phyloP scores from a whole-genome alignment of 1,284 basidiomycete genomes.

The Testicularia cyperi region DNA sequence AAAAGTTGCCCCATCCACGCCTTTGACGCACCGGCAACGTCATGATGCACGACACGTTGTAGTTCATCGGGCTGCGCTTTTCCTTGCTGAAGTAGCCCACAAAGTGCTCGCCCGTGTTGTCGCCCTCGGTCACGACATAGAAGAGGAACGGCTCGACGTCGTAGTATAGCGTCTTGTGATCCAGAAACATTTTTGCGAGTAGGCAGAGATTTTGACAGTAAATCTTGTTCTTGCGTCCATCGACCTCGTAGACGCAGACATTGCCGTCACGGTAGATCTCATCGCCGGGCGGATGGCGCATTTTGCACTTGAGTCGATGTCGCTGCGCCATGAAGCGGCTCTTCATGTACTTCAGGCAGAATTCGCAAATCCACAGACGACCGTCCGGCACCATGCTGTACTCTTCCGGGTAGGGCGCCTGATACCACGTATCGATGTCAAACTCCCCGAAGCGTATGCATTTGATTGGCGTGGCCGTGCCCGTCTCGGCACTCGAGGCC shows the following conservation, averaged over 20 bases:
- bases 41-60: slow-evolving; percentile 98
- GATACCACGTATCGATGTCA: slow-evolving; percentile 98
- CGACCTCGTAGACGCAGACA: slow-evolving; percentile 94
- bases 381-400: slow-evolving; percentile 92
- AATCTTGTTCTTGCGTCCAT: slow-evolving; percentile 97
- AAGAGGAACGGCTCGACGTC: slow-evolving; percentile 99
- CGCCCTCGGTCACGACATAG: slow-evolving; percentile 92
- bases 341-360: slow-evolving; percentile 98
- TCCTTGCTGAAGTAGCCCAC: slow-evolving; percentile 99
- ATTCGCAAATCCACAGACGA: slow-evolving; percentile 93
- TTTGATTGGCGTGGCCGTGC: slow-evolving; percentile 54
- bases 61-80: slow-evolving; percentile 88
- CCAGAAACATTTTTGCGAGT: slow-evolving; percentile 97
- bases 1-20: slow-evolving; percentile 83
- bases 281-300: slow-evolving; percentile 91
- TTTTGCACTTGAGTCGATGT: slow-evolving; percentile 89
- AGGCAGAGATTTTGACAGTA: slow-evolving; percentile 99
- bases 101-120: slow-evolving; percentile 86
- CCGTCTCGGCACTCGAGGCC: slow-evolving; percentile 44
- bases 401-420: slow-evolving; percentile 97
- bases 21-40: slow-evolving; percentile 92
- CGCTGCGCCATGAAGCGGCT: slow-evolving; percentile 82
- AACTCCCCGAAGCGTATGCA: slow-evolving; percentile 85
- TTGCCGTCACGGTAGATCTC: slow-evolving; percentile 91
- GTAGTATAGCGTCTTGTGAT: slow-evolving; percentile 99